These are phyloP conservation scores for Aspergillus wentii DNA, from an alignment of 495 filamentous ascomycete genomes.

Conservation along the genomic window DNA sequence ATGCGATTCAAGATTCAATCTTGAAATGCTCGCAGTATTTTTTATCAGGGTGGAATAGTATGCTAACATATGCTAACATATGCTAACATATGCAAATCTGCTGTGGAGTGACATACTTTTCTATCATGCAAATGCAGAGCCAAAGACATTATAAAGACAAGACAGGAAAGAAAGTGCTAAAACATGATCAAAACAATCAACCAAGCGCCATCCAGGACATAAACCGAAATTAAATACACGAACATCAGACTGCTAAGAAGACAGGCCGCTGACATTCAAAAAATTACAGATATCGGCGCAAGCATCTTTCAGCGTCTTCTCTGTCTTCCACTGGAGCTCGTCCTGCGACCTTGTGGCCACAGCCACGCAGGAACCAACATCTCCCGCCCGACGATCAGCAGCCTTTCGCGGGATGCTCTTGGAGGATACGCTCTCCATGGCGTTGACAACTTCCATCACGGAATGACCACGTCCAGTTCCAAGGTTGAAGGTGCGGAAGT, in stretches of 20 bases:
- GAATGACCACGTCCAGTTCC: conserved; percentile 49
- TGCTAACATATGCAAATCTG: no score
- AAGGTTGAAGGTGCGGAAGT: conserved; percentile 50
- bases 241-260: conserved; percentile 11
- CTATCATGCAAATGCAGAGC: no score
- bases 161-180: conserved; percentile 2
- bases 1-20: no score
- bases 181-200: conserved; percentile 6
- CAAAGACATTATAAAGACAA: not conserved
- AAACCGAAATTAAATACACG: conserved; percentile 1
- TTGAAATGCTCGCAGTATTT: no score
- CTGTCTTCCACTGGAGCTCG: conserved; percentile 87
- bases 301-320: conserved; percentile 74
- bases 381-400: conserved; percentile 69
- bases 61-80: no score
- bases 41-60: no score
- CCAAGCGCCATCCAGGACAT: conserved; percentile 1
- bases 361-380: conserved; percentile 74
- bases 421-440: conserved; percentile 40
- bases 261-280: conserved; percentile 30
- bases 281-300: conserved; percentile 83
- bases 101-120: no score
- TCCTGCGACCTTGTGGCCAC: conserved; percentile 76
- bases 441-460: conserved; percentile 45
- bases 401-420: conserved; percentile 49